Evolutionary conservation across 2,329 filamentous ascomycete species (phyloP), one percentile per base, ranked within the genome.

Genomic region (Alternaria burnsii): DNA sequence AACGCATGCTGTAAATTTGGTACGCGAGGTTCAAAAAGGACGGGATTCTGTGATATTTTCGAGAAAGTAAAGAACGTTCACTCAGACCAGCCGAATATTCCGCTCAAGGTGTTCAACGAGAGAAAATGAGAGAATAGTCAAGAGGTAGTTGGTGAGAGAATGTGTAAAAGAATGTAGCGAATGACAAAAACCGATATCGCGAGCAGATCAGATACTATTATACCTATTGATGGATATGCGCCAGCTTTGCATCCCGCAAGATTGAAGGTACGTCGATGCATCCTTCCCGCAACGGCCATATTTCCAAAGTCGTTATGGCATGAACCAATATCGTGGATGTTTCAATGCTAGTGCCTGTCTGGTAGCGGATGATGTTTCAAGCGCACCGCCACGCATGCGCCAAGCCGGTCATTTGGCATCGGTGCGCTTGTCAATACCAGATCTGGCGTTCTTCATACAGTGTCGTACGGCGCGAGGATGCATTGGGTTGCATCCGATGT

Each of bases 21-120:
- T 40, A 8, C 6, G 12, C 10, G 18, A 41, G 11, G 28, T 14
- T 20, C 3, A n/a, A 7, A 47, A 34, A 5, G 50, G 10, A 32
- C 43, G 46, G 10, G 24, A 24, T 4, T 18, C 10, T 36, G 47
- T 55, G 34, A n/a, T 42, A 57, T 46, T 8, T 34, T 5, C 46
- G 32, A 38, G 55, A 51, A 63, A 44, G 43, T 50, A 68, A 60
- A 44, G 56, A 63, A 63, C 62, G 67, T 59, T 64, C 52, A 66
- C 20, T 50, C 68, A 70, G 65, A 59, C 69, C 66, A 67, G 69
- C 65, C 69, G 58, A 67, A 59, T 57, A 69, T 59, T 59, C 41
- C 56, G 65, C 58, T 70, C 68, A 69, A 62, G 48, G 18, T 66
- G 30, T 54, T 58, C 32, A 64, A 63, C 30, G 60, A 69, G 46